A percentile compares a stretch with the other conserved stretches of the same genome.
Evolutionary conservation across 148 eudicot species (phyloP).

Genomic region (Chenopodium suecicum): DNA sequence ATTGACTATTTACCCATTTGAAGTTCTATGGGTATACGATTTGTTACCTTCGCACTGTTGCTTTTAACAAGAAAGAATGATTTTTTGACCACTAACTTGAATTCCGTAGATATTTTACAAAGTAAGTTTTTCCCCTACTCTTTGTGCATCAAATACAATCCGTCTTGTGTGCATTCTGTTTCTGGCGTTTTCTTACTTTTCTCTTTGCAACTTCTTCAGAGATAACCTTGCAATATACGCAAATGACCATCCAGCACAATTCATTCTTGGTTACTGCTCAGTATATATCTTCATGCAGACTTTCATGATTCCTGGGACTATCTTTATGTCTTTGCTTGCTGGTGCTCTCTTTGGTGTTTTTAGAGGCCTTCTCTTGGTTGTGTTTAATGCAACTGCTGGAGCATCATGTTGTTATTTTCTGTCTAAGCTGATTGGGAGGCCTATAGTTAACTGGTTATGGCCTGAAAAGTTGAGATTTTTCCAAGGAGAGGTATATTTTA

Average conservation of each 20-base stretch:
- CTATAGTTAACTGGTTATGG: constrained; percentile 83
- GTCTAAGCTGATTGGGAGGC: constrained; percentile 86
- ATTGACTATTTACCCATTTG: not conserved
- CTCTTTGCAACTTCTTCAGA: constrained; percentile 47
- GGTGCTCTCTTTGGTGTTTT: constrained; percentile 96
- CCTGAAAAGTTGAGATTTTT: constrained; percentile 78
- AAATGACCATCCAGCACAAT: constrained; percentile 72
- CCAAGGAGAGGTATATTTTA: constrained; percentile 66
- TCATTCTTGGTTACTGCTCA: constrained; percentile 90
- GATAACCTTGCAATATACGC: constrained; percentile 82
- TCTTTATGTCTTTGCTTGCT: constrained; percentile 95
- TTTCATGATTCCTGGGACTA: constrained; percentile 98
- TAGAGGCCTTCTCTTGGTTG: constrained; percentile 83
- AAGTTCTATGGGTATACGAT: not conserved
- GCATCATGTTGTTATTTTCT: constrained; percentile 87
- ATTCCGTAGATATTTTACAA: too few species aligned
- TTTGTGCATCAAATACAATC: not conserved
- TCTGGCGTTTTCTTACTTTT: constrained; percentile 7
- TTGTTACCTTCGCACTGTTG: not conserved
- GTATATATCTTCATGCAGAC: constrained; percentile 99
- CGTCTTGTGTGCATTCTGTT: not conserved
- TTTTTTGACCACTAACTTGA: too few species aligned
- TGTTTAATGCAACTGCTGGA: constrained; percentile 82
- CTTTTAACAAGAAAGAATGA: not conserved
- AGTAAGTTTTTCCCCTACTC: not conserved